Percentiles rank a stretch among this genome's conserved stretches.
phyloP scores from a whole-genome alignment of 2,329 filamentous ascomycete genomes.

The Penicillium sp. region DNA sequence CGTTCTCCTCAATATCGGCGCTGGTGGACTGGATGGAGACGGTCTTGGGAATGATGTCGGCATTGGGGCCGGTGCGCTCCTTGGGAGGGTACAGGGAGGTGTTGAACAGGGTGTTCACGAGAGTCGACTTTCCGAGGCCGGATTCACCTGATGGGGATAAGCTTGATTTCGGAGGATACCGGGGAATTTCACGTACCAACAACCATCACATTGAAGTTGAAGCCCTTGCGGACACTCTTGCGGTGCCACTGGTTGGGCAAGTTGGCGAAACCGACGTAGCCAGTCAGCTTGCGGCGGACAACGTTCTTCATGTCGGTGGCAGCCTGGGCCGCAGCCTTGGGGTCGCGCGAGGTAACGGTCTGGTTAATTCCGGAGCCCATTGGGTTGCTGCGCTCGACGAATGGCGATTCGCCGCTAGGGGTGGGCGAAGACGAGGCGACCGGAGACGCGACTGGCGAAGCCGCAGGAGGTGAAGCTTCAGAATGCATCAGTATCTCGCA shows the following conservation, averaged over 20 bases:
- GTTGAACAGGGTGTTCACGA: constrained; percentile 99
- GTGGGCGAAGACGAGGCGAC: constrained; percentile 41
- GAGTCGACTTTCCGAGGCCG: constrained; percentile 96
- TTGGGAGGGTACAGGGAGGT: constrained; percentile 97
- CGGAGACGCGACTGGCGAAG: constrained; percentile 35
- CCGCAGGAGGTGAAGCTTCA: constrained; percentile 37
- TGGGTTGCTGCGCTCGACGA: constrained; percentile 60
- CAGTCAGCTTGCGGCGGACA: constrained; percentile 95
- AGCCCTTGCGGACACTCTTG: constrained; percentile 99
- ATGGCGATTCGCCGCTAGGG: constrained; percentile 55
- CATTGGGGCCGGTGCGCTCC: constrained; percentile 95
- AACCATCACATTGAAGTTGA: constrained; percentile 99
- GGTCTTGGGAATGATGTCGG: constrained; percentile 98
- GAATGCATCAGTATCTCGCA: constrained; percentile 26
- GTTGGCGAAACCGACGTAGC: constrained; percentile 98
- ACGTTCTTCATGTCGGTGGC: constrained; percentile 84
- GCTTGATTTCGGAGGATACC: neutral
- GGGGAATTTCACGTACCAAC: constrained; percentile 71
- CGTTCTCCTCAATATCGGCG: constrained; percentile 96
- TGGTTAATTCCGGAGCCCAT: constrained; percentile 57
- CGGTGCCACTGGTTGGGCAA: constrained; percentile 99
- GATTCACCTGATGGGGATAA: constrained; percentile 75
- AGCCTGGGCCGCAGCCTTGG: constrained; percentile 58
- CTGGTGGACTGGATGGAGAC: constrained; percentile 94
- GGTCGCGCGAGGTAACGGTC: constrained; percentile 66